Conservation (phyloP, 2,329 filamentous ascomycete species). For the Microthyrium microscopicum region DNA sequence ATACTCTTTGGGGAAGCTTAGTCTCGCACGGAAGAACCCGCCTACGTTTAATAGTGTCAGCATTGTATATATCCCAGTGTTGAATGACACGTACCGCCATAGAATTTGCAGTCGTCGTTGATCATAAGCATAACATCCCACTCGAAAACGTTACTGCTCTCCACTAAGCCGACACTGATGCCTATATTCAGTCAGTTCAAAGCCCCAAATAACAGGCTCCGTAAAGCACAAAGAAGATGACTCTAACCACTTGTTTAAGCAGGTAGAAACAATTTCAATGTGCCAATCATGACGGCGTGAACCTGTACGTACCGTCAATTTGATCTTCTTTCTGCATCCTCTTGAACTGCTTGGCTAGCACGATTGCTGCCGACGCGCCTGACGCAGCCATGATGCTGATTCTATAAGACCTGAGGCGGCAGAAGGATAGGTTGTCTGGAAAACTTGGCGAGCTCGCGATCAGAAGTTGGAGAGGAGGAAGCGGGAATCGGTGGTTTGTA, state of each 20-base stretch:
- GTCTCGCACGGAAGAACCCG: constrained; percentile 75
- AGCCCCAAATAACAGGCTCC: too few species aligned
- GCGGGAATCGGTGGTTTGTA: too few species aligned
- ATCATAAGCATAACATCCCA: constrained; percentile 99
- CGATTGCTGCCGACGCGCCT: constrained; percentile 45
- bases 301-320: too few species aligned
- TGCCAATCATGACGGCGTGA: too few species aligned
- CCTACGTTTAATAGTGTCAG: constrained; percentile 35
- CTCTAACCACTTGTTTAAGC: too few species aligned
- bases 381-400: constrained; percentile 21
- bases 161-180: constrained; percentile 79
- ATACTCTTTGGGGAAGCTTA: constrained; percentile 73
- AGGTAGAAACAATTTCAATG: too few species aligned
- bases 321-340: constrained; percentile 86
- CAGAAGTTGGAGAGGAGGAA: too few species aligned
- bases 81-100: constrained; percentile 51
- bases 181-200: too few species aligned
- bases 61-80: background rate
- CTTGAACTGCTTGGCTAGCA: constrained; percentile 76
- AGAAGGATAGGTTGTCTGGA: too few species aligned
- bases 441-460: too few species aligned
- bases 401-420: too few species aligned
- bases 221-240: too few species aligned
- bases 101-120: constrained; percentile 81
- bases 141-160: constrained; percentile 76